Evolutionary conservation across 2,329 filamentous ascomycete genomes (phyloP), one percentile per base, ranked within the genome.

Genomic region (Colletotrichum navitas): DNA sequence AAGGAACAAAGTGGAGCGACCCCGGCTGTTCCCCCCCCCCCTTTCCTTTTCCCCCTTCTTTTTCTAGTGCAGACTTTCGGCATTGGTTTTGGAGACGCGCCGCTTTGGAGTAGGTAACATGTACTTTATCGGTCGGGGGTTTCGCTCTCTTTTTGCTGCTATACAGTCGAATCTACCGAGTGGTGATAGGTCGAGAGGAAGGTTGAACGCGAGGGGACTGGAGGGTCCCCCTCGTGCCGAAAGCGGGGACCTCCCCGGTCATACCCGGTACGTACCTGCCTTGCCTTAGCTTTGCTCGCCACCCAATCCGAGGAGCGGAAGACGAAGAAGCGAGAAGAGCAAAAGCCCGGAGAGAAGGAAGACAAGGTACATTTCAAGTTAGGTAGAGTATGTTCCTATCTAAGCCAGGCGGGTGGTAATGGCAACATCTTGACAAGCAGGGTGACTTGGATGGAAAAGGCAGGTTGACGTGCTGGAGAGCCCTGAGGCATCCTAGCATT

Each of bases 151-250:
- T 41, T 26, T 39, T 56, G 16, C 45, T 49, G 32, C 59, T 11
- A 43, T 26, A 58, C 45, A 18, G 21, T 61, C 36, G 24, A 55
- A 69, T 68, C 65, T 69, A 59, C 65, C 59, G 47, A 72, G 24
- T 69, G 47, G 41, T 69, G 66, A 72, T 60, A 64, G 65, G 69
- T 54, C 65, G 69, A 69, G 69, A 65, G 63, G 59, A 64, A 64
- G 65, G 41, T 34, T 47, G 45, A 29, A 54, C 34, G 24, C 43
- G 45, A 63, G 56, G 66, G 39, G 68, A 68, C 65, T 64, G 60
- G 59, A 71, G 68, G 68, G 58, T 63, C 65, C 55, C 59, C 29
- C 59, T 68, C 29, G 45, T 39, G 45, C 43, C 36, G 52, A 68
- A 49, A 62, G 65, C 64, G 68, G 69, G 54, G 59, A 69, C 59